phyloP scores from a whole-genome alignment of 495 filamentous ascomycete species.

The Penicillium atrosanguineum region DNA sequence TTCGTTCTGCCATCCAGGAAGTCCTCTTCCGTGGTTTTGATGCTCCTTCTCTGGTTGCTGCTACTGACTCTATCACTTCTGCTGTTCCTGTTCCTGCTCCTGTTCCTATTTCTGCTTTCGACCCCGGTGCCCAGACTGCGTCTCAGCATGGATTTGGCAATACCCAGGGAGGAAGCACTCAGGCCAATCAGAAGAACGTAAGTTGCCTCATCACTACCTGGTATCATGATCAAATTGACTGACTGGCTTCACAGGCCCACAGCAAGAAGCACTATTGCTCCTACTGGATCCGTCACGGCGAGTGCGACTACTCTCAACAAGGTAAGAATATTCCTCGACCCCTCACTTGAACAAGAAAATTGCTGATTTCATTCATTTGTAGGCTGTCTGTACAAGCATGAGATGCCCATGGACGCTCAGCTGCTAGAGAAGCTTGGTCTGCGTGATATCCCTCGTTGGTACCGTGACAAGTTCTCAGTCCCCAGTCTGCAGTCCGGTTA shows the following conservation, averaged over 20 bases:
- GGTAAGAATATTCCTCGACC: conserved; percentile 32
- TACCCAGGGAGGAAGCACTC: neutral
- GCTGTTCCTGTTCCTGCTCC: neutral
- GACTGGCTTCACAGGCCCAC: neutral
- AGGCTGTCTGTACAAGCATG: conserved; percentile 81
- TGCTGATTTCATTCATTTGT: conserved; percentile 6
- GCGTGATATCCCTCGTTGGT: conserved; percentile 55
- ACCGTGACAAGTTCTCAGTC: conserved; percentile 43
- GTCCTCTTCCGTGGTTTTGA: conserved; percentile 9
- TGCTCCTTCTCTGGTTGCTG: neutral
- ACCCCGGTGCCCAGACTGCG: neutral
- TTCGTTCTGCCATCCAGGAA: conserved; percentile 21
- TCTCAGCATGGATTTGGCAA: neutral
- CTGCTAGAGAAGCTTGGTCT: conserved; percentile 65
- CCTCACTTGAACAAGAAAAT: neutral
- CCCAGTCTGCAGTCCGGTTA: conserved; percentile 20
- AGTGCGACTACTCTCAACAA: conserved; percentile 80
- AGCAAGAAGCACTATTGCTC: conserved; percentile 75
- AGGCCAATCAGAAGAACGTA: neutral
- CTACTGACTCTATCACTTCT: neutral
- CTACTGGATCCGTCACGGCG: conserved; percentile 80
- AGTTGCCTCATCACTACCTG: neutral
- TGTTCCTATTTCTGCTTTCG: neutral
- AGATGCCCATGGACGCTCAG: conserved; percentile 66
- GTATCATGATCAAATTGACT: neutral